Evolutionary conservation across 1,284 basidiomycete species (phyloP).

Genomic region (Vanrija sp.): DNA sequence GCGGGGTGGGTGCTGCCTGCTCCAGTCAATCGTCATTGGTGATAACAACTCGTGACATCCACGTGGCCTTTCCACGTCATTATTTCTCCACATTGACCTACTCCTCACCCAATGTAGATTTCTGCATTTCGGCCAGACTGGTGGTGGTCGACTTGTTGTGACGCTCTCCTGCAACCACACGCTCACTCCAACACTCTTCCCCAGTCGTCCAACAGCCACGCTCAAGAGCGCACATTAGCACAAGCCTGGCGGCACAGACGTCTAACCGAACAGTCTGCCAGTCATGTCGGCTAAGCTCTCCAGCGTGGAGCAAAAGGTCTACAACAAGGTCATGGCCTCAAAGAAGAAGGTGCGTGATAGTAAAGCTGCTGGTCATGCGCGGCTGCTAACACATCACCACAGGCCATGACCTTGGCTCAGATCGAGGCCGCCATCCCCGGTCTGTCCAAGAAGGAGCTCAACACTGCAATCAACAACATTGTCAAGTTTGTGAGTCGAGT

Average conservation of each 20-base stretch:
- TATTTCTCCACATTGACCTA: too few species aligned
- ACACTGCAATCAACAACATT: conserved; percentile 20
- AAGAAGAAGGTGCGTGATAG: conserved; percentile 35
- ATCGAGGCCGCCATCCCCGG: conserved; percentile 26
- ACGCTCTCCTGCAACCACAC: too few species aligned
- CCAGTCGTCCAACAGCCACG: not conserved
- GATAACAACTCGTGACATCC: too few species aligned
- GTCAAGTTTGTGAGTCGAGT: conserved; percentile 18
- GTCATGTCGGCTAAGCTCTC: conserved; percentile 32
- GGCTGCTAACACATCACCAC: conserved; percentile 1
- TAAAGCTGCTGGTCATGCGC: not conserved
- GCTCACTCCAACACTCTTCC: not conserved
- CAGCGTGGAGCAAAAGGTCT: conserved; percentile 43
- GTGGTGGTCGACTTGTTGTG: not conserved
- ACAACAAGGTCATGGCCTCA: conserved; percentile 40
- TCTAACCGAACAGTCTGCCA: not conserved
- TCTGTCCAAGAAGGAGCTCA: conserved; percentile 22
- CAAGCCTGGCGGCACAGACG: conserved; percentile 1
- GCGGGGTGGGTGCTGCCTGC: too few species aligned
- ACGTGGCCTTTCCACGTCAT: too few species aligned
- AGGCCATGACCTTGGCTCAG: conserved; percentile 29
- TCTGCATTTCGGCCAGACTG: not conserved
- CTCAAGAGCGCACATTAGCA: not conserved
- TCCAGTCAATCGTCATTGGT: too few species aligned
- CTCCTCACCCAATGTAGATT: not conserved